Base-by-base conservation (phyloP, 2,329 filamentous ascomycete genomes). In the Penicillium sp. region DNA sequence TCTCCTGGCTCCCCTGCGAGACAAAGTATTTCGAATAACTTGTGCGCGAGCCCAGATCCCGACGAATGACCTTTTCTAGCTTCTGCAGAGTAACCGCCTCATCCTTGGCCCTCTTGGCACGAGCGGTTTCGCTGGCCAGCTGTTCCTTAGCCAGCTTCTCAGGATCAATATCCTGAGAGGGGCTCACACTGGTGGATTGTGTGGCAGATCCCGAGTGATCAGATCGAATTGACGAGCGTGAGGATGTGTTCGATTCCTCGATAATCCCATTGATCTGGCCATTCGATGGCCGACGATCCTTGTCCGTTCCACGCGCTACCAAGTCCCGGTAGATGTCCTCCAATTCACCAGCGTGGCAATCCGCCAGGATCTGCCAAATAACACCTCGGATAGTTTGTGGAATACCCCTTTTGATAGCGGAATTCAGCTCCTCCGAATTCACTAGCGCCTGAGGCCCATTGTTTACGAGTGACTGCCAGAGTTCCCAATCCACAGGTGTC, bases 1-100 rank as follows among this genome's bases (percentile, higher is more conserved):
- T 90, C 67, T 97, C 94, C 73, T 97, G 94, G 42, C 96, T 85
- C 31, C 92, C 92, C 58, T 92, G 89, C 31, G 92, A 89, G 59
- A 92, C 89, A 58, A 95, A 89, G 75, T 95, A 96, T 74, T 97
- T 97, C 55, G 93, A 97, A 76, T 92, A 99, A 74, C 92, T 97
- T 37, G 94, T 99, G 62, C 94, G 84, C 26, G 92, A 87, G 37
- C 95, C 95, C 59, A 99, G 79, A 71, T 99, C 94, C 58, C 92
- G 87, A 64, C 89, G 89, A 68, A 99, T 99, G 1, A 83, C 81
- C 78, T 96, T 97, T 73, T 99, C 94, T 4, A 99, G 82, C 73
- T 90, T 96, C 62, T 86, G 82, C 6, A 97, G 72, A 9, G 86
- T 82, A 8, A 81, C 85, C 1, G 84, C 80, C 66, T 96, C 92